Evolutionary conservation across 2,329 filamentous ascomycete species (phyloP), one percentile per base, ranked within the genome.

Genomic region (Ophiostoma australiae): DNA sequence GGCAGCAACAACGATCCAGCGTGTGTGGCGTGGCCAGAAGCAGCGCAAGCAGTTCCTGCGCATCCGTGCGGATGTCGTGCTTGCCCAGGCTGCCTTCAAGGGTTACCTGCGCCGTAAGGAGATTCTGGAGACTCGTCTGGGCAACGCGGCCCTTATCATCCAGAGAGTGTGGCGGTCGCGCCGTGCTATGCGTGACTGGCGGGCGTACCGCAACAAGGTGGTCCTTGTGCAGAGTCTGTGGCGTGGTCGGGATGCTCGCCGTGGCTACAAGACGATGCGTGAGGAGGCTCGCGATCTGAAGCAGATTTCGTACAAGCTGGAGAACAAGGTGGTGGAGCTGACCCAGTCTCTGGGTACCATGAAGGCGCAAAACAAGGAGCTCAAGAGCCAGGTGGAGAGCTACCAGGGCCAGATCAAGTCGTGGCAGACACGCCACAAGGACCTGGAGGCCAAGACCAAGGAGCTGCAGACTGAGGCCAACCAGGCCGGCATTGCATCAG

Each of bases 271-370:
- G 87, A 89, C 84, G 76, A 83, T 97, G 73, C 92, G 95, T 75
- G 94, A 97, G 81, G 95, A 99, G 81, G 95, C 95, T 75, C 91
- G 95, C 78, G 96, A 99, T 83, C 87, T 99, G 80, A 98, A 98
- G 85, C 94, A 98, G 81, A 99, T 99, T 76, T 98, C 95, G 2
- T 99, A 99, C 85, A 98, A 97, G 84, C 84, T 99, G 76, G 95
- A 99, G 81, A 98, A 99, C 86, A 99, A 99, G 88, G 95, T 99
- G 74, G 93, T 99, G 74, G 95, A 99, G 83, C 87, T 99, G 77
- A 99, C 95, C 1, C 95, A 99, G 80, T 92, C 91, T 68, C 82
- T 99, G 76, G 94, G 95, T 75, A 90, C 93, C 11, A 91, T 97
- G 86, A 97, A 97, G 84, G 88, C 90, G 74, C 92, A 97, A 82